Evolutionary conservation across 1,284 basidiomycete species (phyloP), one percentile per base, ranked within the genome.

Genomic region (Paramarasmius palmivorus): DNA sequence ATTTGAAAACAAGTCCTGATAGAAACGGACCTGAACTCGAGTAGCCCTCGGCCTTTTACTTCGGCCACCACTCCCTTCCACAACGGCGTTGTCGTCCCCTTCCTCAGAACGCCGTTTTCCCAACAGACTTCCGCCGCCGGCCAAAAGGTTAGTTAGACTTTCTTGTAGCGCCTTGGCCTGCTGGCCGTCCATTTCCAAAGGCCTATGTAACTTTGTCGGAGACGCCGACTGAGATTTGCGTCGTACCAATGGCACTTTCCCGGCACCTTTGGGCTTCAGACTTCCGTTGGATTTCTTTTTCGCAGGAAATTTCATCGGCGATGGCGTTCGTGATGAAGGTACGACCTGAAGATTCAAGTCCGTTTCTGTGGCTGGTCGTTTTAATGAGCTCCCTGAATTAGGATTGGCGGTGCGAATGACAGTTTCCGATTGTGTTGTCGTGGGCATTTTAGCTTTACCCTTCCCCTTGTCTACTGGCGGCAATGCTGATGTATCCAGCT

Each of bases 111-210:
- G 73, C 14, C 86, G 73, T 65, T 90, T 90, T 5, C 87, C 87
- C 8, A 89, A 69, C 50, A 88, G 64, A n/a, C 44, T 32, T 76
- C 39, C 39, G 9, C 20, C 38, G 8, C 22, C 38, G n/a, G 19
- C 86, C 9, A 88, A 69, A 50, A 87, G 64, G n/a, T 79, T 77
- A 3, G 79, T 79, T 41, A 90, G 78, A 56, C 79, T 85, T 54
- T 85, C 83, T 55, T 86, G 79, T 20, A 90, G 68, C 17, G 77
- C 81, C 57, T 71, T 74, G 15, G 80, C 73, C 17, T 74, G 73
- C 38, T 76, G 73, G 45, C 65, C 67, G 40, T 76, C 67, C 15
- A 78, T 61, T 49, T 66, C 68, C n/a, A 54, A 47, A 8, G 65
- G 62, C 38, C 67, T 53, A 42, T 57, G 48, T 25, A 29, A 64